These are phyloP conservation scores for Pholiota adiposa DNA, from an alignment of 1,284 basidiomycete species.

Conservation along the genomic window DNA sequence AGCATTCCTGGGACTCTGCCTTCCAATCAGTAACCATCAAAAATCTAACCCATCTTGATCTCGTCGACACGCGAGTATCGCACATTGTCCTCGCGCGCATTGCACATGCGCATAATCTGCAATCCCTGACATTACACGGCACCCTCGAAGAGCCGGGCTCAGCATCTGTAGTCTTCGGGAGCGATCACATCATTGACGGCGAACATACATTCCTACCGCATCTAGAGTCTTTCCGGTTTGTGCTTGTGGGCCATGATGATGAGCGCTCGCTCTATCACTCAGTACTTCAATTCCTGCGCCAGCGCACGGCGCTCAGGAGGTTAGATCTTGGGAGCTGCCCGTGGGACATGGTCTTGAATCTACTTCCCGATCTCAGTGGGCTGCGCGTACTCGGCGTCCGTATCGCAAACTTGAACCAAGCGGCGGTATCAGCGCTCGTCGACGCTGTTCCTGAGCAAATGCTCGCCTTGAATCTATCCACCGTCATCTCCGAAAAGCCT, in stretches of 20 bases:
- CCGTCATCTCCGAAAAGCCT: constrained; percentile 49
- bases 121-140: constrained; percentile 65
- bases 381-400: constrained; percentile 59
- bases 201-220: constrained; percentile 63
- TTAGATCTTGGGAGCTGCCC: constrained; percentile 67
- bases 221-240: constrained; percentile 62
- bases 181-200: constrained; percentile 61
- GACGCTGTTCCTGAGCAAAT: constrained; percentile 50
- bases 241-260: constrained; percentile 64
- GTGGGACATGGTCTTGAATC: constrained; percentile 56
- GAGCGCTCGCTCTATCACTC: constrained; percentile 54
- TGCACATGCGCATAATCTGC: constrained; percentile 59
- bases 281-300: constrained; percentile 56
- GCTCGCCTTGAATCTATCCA: constrained; percentile 56
- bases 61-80: constrained; percentile 67
- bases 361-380: constrained; percentile 52
- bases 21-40: constrained; percentile 65
- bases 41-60: constrained; percentile 67
- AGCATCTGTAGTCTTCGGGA: constrained; percentile 63
- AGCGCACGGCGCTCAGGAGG: constrained; percentile 49
- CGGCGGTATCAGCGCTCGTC: constrained; percentile 43
- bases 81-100: constrained; percentile 64
- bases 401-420: constrained; percentile 51
- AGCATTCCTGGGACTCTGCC: constrained; percentile 66
- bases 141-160: constrained; percentile 61